A percentile compares a stretch with the other conserved stretches of the same genome.
Evolutionary conservation across 306 rosid species (phyloP).

Genomic region (Medicago ruthenica): DNA sequence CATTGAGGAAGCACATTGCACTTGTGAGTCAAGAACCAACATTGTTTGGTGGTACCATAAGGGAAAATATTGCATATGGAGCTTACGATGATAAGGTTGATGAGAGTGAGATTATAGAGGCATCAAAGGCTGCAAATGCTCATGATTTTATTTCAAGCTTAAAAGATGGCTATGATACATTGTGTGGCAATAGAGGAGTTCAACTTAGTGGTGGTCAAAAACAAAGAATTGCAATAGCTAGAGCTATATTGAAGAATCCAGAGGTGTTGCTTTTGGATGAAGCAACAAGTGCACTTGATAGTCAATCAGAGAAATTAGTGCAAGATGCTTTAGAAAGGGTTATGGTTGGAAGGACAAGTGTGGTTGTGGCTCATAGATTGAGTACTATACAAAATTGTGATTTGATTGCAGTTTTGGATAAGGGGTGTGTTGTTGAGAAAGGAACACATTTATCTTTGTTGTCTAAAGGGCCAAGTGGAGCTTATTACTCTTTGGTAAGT

Average conservation of each 20-base stretch:
- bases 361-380: slow-evolving; percentile 92
- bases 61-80: slow-evolving; percentile 76
- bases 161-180: slow-evolving; percentile 75
- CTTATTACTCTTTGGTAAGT: slow-evolving; percentile 67
- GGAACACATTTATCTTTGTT: slow-evolving; percentile 73
- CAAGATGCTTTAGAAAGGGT: slow-evolving; percentile 81
- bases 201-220: slow-evolving; percentile 94
- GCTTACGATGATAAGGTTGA: slow-evolving; percentile 42
- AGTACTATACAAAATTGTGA: slow-evolving; percentile 82
- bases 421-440: slow-evolving; percentile 77
- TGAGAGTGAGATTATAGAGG: slow-evolving; percentile 71
- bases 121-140: slow-evolving; percentile 83
- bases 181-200: slow-evolving; percentile 83
- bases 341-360: slow-evolving; percentile 93
- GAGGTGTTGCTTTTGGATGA: slow-evolving; percentile 72
- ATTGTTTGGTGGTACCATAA: slow-evolving; percentile 71
- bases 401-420: slow-evolving; percentile 74
- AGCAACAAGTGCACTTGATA: slow-evolving; percentile 89
- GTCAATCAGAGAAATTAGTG: slow-evolving; percentile 79
- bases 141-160: slow-evolving; percentile 77
- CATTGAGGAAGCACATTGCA: slow-evolving; percentile 73
- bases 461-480: slow-evolving; percentile 69
- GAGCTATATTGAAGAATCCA: slow-evolving; percentile 83
- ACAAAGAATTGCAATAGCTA: slow-evolving; percentile 84
- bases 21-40: slow-evolving; percentile 92